These are phyloP conservation scores for Chlorella sp. DNA, from an alignment of 139 green algal genomes.

Conservation along the genomic window DNA sequence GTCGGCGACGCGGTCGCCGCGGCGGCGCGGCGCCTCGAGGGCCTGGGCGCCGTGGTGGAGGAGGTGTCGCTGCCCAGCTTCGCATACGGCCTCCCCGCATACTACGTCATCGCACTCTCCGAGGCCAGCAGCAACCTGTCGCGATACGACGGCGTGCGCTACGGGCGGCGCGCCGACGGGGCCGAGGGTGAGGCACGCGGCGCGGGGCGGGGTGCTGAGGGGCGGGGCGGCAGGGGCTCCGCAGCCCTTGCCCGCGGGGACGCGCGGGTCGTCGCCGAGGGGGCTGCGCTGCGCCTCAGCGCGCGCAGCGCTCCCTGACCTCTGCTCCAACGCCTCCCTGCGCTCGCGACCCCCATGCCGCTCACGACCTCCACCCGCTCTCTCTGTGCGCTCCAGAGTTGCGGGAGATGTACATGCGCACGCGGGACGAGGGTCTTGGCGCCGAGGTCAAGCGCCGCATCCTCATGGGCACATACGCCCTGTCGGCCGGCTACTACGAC, in stretches of 20 bases:
- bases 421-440: conserved; percentile 72
- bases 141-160: conserved; percentile 95
- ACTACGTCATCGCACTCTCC: conserved; percentile 93
- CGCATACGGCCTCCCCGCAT: conserved; percentile 84
- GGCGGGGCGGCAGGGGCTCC: too few relatives aligned
- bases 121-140: conserved; percentile 96
- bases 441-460: conserved; percentile 94
- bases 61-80: conserved; percentile 84
- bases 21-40: conserved; percentile 68
- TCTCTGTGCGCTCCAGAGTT: conserved; percentile 51
- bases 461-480: conserved; percentile 97
- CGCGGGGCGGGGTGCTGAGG: neutral
- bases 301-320: too few relatives aligned
- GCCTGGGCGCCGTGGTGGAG: conserved; percentile 78
- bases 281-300: too few relatives aligned
- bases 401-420: conserved; percentile 61
- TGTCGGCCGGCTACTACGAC: conserved; percentile 95
- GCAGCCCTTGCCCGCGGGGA: too few relatives aligned
- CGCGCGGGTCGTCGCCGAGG: too few relatives aligned
- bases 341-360: too few relatives aligned
- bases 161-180: conserved; percentile 60
- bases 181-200: conserved; percentile 19
- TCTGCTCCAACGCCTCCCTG: too few relatives aligned
- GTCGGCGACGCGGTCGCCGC: conserved; percentile 42
- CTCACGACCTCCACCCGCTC: too few relatives aligned